These are phyloP conservation scores for Populus hybrid DNA, from an alignment of 441 rosid species.

Conservation along the genomic window DNA sequence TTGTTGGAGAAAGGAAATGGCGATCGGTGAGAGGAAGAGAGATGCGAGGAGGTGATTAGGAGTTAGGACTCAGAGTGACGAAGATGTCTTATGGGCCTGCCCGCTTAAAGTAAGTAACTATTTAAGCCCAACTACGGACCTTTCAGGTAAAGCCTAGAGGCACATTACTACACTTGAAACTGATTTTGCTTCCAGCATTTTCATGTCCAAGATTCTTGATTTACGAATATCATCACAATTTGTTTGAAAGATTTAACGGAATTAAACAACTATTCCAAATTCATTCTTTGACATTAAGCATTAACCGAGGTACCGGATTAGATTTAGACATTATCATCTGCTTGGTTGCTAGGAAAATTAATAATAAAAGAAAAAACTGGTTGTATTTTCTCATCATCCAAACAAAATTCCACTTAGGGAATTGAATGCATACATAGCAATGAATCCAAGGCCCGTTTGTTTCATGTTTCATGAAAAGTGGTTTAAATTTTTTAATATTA, in stretches of 20 bases:
- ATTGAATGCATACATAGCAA: neutral
- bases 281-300: neutral
- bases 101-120: neutral
- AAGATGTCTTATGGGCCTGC: neutral
- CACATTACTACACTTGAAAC: neutral
- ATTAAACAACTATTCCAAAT: neutral
- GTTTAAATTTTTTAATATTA: too few relatives aligned
- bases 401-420: neutral
- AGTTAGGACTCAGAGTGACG: neutral
- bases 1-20: neutral
- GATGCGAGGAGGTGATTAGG: too few relatives aligned
- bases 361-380: too few relatives aligned
- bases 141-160: neutral
- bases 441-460: neutral
- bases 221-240: too few relatives aligned
- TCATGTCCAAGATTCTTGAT: too few relatives aligned
- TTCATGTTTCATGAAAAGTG: too few relatives aligned
- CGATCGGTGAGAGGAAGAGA: neutral
- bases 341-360: too few relatives aligned
- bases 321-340: too few relatives aligned
- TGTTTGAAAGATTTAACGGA: neutral
- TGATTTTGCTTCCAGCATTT: neutral
- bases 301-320: neutral
- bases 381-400: too few relatives aligned
- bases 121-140: neutral